These are phyloP conservation scores for Phylloporus sp. DNA, from an alignment of 768 basidiomycete genomes.

Conservation along the genomic window DNA sequence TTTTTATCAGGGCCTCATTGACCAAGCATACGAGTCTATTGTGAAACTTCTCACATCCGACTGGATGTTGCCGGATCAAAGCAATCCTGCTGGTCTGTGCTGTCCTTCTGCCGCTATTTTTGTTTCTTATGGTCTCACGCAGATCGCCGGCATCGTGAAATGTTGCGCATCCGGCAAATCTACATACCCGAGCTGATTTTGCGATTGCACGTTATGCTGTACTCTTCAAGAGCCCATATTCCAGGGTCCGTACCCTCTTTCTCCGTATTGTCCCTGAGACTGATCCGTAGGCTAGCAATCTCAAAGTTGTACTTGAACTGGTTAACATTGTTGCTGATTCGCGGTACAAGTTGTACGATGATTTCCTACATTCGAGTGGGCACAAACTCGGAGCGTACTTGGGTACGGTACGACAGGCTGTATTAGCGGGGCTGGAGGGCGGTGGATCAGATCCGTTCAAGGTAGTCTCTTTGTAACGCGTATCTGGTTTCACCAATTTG, in stretches of 20 bases:
- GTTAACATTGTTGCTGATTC: slow-evolving; percentile 88
- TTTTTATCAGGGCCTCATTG: slow-evolving; percentile 48
- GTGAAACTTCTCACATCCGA: slow-evolving; percentile 71
- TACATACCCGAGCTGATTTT: slow-evolving; percentile 89
- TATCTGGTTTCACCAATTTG: background rate
- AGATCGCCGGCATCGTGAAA: slow-evolving; percentile 58
- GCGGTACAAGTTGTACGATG: slow-evolving; percentile 78
- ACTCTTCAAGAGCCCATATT: slow-evolving; percentile 57
- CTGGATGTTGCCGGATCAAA: slow-evolving; percentile 64
- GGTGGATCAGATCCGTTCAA: slow-evolving; percentile 79
- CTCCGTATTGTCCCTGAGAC: background rate
- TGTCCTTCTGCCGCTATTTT: background rate
- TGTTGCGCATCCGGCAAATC: slow-evolving; percentile 80
- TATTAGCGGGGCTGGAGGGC: slow-evolving; percentile 65
- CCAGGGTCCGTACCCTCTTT: slow-evolving; percentile 53
- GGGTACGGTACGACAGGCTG: slow-evolving; percentile 63
- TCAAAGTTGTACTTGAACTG: slow-evolving; percentile 70
- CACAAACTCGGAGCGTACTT: slow-evolving; percentile 70
- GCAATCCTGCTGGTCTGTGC: slow-evolving; percentile 34
- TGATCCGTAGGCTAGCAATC: slow-evolving; percentile 47
- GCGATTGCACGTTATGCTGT: slow-evolving; percentile 72
- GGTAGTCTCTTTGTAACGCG: slow-evolving; percentile 29
- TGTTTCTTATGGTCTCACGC: slow-evolving; percentile 28
- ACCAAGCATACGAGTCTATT: slow-evolving; percentile 61
- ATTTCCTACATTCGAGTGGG: slow-evolving; percentile 64